These are phyloP conservation scores for Acanthamoeba rhysodes DNA, from an alignment of 208 protist genomes.

Conservation along the genomic window DNA sequence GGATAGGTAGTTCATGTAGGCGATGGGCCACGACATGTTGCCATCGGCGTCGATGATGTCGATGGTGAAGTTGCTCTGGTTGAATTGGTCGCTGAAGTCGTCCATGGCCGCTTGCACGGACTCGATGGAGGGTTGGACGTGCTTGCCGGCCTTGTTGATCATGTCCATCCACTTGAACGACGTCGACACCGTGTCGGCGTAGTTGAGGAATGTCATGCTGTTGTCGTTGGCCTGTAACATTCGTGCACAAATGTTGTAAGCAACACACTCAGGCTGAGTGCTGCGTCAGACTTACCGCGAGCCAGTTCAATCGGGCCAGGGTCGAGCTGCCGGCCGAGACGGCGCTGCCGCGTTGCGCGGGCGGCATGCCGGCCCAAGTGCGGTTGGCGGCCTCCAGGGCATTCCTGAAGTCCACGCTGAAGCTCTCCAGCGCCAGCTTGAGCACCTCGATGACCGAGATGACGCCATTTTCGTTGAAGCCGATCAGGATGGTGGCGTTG, in stretches of 20 bases:
- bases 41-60: conserved; percentile 21
- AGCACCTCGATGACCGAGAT: neutral
- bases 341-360: neutral
- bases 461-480: neutral
- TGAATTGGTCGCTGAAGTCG: neutral
- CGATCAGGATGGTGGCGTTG: conserved; percentile 13
- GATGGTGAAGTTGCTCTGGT: conserved; percentile 39
- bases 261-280: neutral
- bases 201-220: conserved; percentile 48
- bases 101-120: conserved; percentile 32
- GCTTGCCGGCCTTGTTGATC: conserved; percentile 52
- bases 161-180: conserved; percentile 44
- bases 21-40: neutral
- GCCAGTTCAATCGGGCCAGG: neutral
- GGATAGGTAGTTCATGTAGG: conserved; percentile 6
- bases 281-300: neutral
- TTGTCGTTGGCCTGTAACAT: neutral
- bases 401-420: conserved; percentile 8
- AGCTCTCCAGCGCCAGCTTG: conserved; percentile 20
- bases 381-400: conserved; percentile 32
- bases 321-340: neutral
- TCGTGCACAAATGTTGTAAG: neutral
- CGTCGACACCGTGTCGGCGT: neutral
- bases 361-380: conserved; percentile 29
- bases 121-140: neutral